A percentile compares a stretch with the other conserved stretches of the same genome.
Conservation (phyloP, 352 stramenopile species). For the Phytophthora palmivora region DNA sequence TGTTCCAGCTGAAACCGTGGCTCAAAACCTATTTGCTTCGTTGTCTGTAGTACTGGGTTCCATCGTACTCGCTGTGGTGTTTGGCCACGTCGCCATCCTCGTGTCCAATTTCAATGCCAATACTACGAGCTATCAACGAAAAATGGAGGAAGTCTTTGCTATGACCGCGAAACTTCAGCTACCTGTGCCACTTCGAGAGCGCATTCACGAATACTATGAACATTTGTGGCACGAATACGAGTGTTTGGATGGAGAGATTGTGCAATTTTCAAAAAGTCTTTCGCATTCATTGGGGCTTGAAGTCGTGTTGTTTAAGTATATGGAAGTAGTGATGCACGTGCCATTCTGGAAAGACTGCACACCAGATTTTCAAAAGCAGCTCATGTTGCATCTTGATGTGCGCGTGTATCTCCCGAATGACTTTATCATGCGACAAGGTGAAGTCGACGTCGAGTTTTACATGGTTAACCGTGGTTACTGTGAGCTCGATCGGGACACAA, state of each 20-base stretch:
- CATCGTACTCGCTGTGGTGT: constrained; percentile 64
- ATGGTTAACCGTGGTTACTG: constrained; percentile 74
- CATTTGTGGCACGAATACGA: constrained; percentile 75
- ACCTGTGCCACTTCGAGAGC: constrained; percentile 50
- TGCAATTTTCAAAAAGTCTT: constrained; percentile 55
- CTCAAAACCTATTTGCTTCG: constrained; percentile 51
- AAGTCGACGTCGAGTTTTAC: constrained; percentile 71
- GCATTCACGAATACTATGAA: constrained; percentile 73
- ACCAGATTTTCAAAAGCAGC: constrained; percentile 72
- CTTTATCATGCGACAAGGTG: constrained; percentile 67
- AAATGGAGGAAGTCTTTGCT: constrained; percentile 69
- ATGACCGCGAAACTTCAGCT: constrained; percentile 66
- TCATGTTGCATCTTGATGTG: constrained; percentile 60
- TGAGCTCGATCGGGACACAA: constrained; percentile 37
- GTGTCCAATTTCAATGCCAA: constrained; percentile 70
- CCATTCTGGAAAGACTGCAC: constrained; percentile 63
- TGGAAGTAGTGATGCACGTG: constrained; percentile 66
- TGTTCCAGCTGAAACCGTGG: constrained; percentile 26
- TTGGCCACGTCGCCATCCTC: constrained; percentile 65
- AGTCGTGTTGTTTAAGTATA: constrained; percentile 68
- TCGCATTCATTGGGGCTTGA: constrained; percentile 64
- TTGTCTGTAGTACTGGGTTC: constrained; percentile 57
- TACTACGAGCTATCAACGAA: constrained; percentile 61
- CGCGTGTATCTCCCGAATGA: constrained; percentile 79
- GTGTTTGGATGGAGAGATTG: constrained; percentile 63